phyloP scores from a whole-genome alignment of 345 rosid species.

The Eucalyptus urophylla region DNA sequence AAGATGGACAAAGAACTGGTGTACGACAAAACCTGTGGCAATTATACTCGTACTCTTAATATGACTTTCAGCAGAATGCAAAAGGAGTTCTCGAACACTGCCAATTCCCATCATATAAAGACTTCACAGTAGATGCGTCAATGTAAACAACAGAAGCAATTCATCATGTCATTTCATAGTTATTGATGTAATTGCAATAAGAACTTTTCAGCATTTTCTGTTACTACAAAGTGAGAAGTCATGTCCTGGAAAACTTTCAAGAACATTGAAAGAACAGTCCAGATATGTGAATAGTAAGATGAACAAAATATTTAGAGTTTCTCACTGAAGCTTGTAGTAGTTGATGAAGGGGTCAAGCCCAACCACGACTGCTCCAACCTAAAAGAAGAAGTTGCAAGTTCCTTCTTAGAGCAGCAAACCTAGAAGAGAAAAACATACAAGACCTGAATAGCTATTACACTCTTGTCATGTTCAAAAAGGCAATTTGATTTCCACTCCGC shows the following conservation, averaged over 20 bases:
- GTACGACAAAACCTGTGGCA: not conserved
- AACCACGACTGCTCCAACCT: conserved; percentile 97
- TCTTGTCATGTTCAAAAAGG: conserved; percentile 67
- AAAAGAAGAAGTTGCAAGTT: not conserved
- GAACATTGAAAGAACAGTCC: not conserved
- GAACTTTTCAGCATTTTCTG: not conserved
- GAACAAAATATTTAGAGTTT: not conserved
- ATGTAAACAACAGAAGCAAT: not conserved
- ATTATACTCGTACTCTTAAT: not conserved
- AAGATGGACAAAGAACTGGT: not conserved
- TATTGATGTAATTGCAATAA: not conserved
- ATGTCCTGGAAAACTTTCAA: not conserved
- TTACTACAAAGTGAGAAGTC: not conserved
- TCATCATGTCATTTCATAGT: not conserved
- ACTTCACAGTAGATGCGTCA: not conserved
- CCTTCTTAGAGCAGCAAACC: not conserved
- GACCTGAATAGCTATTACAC: conserved; percentile 21
- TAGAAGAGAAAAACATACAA: not conserved
- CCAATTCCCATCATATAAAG: not conserved
- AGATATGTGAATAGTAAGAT: not conserved
- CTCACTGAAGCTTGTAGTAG: conserved; percentile 96
- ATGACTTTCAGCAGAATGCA: not conserved
- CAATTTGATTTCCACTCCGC: conserved; percentile 49
- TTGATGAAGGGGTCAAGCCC: conserved; percentile 75
- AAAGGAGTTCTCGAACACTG: not conserved